Base-by-base conservation (phyloP, 1,284 basidiomycete species). In the Ganoderma resinaceum region DNA sequence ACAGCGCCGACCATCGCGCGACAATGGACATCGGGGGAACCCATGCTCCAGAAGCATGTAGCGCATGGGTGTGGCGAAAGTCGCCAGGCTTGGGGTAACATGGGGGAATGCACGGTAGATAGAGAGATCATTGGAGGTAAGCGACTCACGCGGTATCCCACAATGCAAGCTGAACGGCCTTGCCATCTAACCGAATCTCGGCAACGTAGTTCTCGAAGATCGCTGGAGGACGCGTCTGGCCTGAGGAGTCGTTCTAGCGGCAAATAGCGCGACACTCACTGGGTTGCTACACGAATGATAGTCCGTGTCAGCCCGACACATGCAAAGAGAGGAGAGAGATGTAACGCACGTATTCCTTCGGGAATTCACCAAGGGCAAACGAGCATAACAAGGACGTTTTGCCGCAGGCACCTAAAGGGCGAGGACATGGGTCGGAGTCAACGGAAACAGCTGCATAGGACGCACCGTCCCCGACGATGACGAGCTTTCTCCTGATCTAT, bases 121-220 rank as follows among this genome's bases (percentile, higher is more conserved):
- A 49, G 67, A 68, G 67, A 68, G 73, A 63, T 12, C 20, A 37
- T 9, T 58, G 60, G 62, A 58, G 66, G 37, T 61, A 37, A 35
- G 31, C 29, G 67, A 90, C 94, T 81, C 79, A 95, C 95, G 97
- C 97, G 67, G 96, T 98, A 86, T 98, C 97, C 97, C 97, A 98
- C 43, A 98, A 82, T 52, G 97, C 96, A 66, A 98, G 83, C 80
- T 98, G 96, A 29, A 99, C 94, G 53, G 96, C 95, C 81, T 99
- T 99, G 73, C 96, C 96, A 81, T 99, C 97, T 66, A 99, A 85
- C 76, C 96, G 87, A 77, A 99, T 98, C 84, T 99, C 97, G 59
- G 97, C 97, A 70, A 99, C 97, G 81, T 98, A 99, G 80, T 99
- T 99, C 83, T 98, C 96, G 77, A 98, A 98, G 66, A 98, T 96